Evolutionary conservation across 2,329 filamentous ascomycete genomes (phyloP), one percentile per base, ranked within the genome.

Genomic region (Hirsutella rhossiliensis): DNA sequence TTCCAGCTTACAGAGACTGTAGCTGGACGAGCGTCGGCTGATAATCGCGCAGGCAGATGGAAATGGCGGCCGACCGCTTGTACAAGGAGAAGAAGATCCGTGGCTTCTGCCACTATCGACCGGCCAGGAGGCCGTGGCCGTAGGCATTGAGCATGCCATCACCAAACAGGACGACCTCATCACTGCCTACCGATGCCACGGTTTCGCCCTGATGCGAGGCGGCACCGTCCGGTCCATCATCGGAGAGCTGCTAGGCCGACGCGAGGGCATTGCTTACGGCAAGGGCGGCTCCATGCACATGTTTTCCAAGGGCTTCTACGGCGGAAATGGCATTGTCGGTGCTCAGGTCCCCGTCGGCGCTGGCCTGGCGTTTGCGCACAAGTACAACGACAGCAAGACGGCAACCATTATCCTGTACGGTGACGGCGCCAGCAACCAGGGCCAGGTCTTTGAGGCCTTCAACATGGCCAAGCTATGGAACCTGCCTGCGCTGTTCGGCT

Each of bases 71-170:
- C 72, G 92, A 98, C 66, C 81, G 90, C 64, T 76, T 98, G 61
- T 98, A 98, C 86, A 98, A 98, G 77, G 92, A 97, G 76, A 98
- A 98, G 84, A 97, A 98, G 79, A 97, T 98, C 59, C 86, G 92
- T 59, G 92, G 92, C 72, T 98, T 98, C 84, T 98, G 92, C 74
- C 92, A 98, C 73, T 72, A 68, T 97, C 92, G 47, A 94, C 85
- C 47, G 92, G 92, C 51, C 92, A 98, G 72, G 92, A 98, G 77
- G 92, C 92, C 53, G 92, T 98, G 54, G 88, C 92, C 47, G 82
- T 89, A 56, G 92, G 92, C 64, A 97, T 98, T 61, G 92, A 98
- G 73, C 87, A 95, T 66, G 89, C 89, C 54, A 85, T 98, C 62
- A 86, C 80, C 59, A 88, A 87, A 69, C 70, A 82, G 55, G 92